These are phyloP conservation scores for Podospora pseudopauciseta DNA, from an alignment of 495 filamentous ascomycete genomes.

Conservation along the genomic window DNA sequence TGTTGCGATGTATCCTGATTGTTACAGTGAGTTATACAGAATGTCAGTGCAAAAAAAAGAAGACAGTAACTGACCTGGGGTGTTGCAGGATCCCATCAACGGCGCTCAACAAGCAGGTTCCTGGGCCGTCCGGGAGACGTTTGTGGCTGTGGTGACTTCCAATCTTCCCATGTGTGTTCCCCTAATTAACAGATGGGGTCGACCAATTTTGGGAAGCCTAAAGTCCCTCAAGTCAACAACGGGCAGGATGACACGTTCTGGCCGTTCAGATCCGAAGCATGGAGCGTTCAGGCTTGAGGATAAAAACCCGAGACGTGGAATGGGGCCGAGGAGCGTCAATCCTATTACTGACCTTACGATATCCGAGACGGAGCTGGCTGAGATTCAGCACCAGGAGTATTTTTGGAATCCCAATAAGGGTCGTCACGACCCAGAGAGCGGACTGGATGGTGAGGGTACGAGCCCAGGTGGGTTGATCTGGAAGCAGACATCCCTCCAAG, in stretches of 20 bases:
- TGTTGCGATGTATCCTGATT: conserved; percentile 48
- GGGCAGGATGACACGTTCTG: conserved; percentile 28
- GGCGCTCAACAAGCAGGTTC: conserved; percentile 42
- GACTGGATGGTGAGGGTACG: neutral
- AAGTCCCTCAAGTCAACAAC: conserved; percentile 26
- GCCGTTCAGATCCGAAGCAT: conserved; percentile 16
- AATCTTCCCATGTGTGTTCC: conserved; percentile 54
- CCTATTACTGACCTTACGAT: conserved; percentile 48
- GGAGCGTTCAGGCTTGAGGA: conserved; percentile 33
- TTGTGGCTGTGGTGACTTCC: conserved; percentile 51
- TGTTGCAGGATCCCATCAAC: conserved; percentile 38
- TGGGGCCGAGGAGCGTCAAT: conserved; percentile 39
- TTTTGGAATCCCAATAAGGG: conserved; percentile 32
- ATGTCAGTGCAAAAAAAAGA: too few species aligned
- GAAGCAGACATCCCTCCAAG: conserved; percentile 26
- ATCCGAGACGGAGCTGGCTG: conserved; percentile 42
- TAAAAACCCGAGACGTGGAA: conserved; percentile 41
- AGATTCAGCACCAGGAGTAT: neutral
- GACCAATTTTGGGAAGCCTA: conserved; percentile 33
- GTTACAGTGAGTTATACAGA: conserved; percentile 28
- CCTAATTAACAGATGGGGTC: conserved; percentile 37
- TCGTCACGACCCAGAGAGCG: conserved; percentile 22
- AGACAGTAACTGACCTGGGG: neutral
- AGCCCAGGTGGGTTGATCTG: conserved; percentile 17
- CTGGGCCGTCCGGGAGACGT: conserved; percentile 51